Evolutionary conservation across 345 rosid species (phyloP), one percentile per base, ranked within the genome.

Genomic region (Rhodamnia argentea): DNA sequence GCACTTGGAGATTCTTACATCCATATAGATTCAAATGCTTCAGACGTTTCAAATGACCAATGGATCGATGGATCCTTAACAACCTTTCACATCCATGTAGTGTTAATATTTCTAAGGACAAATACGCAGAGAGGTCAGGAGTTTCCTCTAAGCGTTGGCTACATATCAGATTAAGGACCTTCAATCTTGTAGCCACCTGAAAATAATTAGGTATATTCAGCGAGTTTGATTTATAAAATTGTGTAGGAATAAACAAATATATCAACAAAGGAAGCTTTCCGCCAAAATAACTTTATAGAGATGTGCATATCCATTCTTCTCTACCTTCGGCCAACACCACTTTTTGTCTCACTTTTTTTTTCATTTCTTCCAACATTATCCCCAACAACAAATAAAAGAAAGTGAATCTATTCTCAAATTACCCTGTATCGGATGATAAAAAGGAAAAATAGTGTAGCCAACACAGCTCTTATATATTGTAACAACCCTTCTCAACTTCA

Each of bases 61-160:
- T 55, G 10, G 58, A 55, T 55, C 10, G 2, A 20, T 55, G 4
- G 8, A 55, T 55, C 58, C 2, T 20, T 22, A 55, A 7, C 11
- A 55, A 55, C 6, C 0, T 1, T 0, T 0, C 0, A 29, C 44
- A 64, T 0, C 0, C 0, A 22, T 0, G 0, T 29, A 32, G 42
- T 29, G 0, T 64, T 64, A 64, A 32, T 16, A 64, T 4, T 29
- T 64, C 44, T 32, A 64, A 64, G 13, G 24, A 64, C 15, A 16
- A 1, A 64, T 15, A 64, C 15, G 3, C 0, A 64, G 3, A 64
- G 76, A 64, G 76, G 6, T 64, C 76, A 1, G 6, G 44, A 64
- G 12, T 64, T 16, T 15, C 22, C 23, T 8, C 0, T 18, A 29
- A 29, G 10, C 4, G 0, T 0, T 0, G 0, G 2, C 37, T 29